Conservation (phyloP, 1,284 basidiomycete genomes). For the Leucoagaricus sp. region DNA sequence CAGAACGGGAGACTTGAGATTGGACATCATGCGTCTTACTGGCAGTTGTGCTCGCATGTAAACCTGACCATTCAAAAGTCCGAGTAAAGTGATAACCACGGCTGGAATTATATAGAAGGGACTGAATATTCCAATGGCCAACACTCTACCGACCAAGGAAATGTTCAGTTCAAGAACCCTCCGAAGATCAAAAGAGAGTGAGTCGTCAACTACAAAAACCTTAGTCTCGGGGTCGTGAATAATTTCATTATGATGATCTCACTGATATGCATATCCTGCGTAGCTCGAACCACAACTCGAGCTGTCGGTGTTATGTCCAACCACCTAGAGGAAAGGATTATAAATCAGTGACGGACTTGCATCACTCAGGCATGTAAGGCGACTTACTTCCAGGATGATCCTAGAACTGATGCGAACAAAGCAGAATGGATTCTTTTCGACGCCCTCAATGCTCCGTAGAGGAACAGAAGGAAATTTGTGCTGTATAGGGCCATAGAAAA, state of each 20-base stretch:
- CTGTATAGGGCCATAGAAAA: slow-evolving; percentile 29
- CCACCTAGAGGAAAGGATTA: slow-evolving; percentile 35
- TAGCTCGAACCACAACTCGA: slow-evolving; percentile 49
- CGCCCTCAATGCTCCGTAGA: slow-evolving; percentile 27
- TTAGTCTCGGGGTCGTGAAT: neutral
- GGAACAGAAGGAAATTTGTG: slow-evolving; percentile 31
- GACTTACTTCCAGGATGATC: slow-evolving; percentile 39
- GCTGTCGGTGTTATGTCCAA: slow-evolving; percentile 52
- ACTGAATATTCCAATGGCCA: slow-evolving; percentile 32
- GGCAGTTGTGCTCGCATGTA: slow-evolving; percentile 59
- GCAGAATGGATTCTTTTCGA: slow-evolving; percentile 39
- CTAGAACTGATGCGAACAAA: slow-evolving; percentile 43
- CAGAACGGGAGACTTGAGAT: slow-evolving; percentile 25
- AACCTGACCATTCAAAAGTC: slow-evolving; percentile 29
- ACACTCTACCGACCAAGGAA: slow-evolving; percentile 33
- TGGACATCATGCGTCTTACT: slow-evolving; percentile 61
- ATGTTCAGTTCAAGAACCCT: slow-evolving; percentile 11
- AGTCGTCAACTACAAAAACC: neutral
- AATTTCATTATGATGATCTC: neutral
- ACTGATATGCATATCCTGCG: slow-evolving; percentile 44
- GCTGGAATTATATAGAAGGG: slow-evolving; percentile 35
- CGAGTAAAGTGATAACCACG: slow-evolving; percentile 27
- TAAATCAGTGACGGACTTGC: too few species aligned
- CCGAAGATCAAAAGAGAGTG: neutral
- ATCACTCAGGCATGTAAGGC: neutral